Percentiles rank a stretch among this genome's conserved stretches.
Conservation (phyloP, 495 filamentous ascomycete genomes). For the Tuber magnatum region DNA sequence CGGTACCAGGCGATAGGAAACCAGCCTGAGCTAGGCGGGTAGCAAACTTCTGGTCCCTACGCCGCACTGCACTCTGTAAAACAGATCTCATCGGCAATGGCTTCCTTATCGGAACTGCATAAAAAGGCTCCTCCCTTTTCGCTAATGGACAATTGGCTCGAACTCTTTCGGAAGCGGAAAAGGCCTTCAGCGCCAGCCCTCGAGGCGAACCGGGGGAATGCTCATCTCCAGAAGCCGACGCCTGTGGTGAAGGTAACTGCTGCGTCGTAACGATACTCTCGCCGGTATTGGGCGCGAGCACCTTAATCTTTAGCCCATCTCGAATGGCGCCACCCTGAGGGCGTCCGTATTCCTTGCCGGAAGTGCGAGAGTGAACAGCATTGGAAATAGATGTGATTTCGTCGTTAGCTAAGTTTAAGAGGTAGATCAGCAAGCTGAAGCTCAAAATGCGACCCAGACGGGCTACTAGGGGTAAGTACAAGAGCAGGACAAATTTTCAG, state of each 20-base stretch:
- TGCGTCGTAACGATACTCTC: conserved; percentile 29
- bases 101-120: conserved; percentile 19
- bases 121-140: conserved; percentile 23
- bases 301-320: conserved; percentile 21
- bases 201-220: conserved; percentile 4
- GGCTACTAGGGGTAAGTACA: background rate
- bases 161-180: background rate
- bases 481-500: background rate
- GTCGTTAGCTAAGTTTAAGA: background rate
- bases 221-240: conserved; percentile 35
- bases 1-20: background rate
- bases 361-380: background rate
- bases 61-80: conserved; percentile 16
- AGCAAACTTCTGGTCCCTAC: conserved; percentile 8
- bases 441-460: background rate
- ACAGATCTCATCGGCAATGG: background rate
- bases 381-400: background rate
- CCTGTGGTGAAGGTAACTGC: conserved; percentile 36
- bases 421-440: background rate
- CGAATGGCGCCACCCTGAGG: conserved; percentile 14
- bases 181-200: conserved; percentile 4
- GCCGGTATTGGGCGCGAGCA: conserved; percentile 8
- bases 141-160: conserved; percentile 8
- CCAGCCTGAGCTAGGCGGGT: background rate
- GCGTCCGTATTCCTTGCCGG: background rate